Conservation (phyloP, 2,329 filamentous ascomycete genomes). For the Aspergillus eucalypticola region DNA sequence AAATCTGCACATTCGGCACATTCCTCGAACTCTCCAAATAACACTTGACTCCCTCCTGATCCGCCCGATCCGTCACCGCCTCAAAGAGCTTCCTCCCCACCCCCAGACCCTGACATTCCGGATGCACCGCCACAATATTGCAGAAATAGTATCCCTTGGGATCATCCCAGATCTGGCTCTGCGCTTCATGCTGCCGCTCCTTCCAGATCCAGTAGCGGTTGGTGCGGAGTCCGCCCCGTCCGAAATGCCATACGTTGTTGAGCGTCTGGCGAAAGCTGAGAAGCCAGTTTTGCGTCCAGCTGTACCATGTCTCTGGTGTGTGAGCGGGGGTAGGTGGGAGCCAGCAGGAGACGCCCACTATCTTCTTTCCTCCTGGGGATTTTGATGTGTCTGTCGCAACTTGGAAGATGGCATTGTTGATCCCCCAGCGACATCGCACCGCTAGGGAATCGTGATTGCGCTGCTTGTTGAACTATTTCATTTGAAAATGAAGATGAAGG, state of each 20-base stretch:
- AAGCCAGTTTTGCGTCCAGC: constrained; percentile 64
- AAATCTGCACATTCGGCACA: constrained; percentile 70
- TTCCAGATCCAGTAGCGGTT: constrained; percentile 76
- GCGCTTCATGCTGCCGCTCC: constrained; percentile 63
- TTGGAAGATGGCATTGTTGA: constrained; percentile 70
- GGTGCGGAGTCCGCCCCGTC: constrained; percentile 67
- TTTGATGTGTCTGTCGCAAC: constrained; percentile 62
- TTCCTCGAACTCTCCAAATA: constrained; percentile 71
- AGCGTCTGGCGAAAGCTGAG: constrained; percentile 64
- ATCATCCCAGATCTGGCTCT: constrained; percentile 66
- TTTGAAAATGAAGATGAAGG: background rate
- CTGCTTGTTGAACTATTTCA: constrained; percentile 55
- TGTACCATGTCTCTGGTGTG: constrained; percentile 60
- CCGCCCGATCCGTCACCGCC: constrained; percentile 64
- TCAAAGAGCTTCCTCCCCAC: constrained; percentile 67
- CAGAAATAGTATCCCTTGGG: constrained; percentile 73
- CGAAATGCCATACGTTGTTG: constrained; percentile 65
- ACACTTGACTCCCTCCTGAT: constrained; percentile 63
- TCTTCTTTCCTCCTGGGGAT: background rate
- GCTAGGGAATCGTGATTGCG: constrained; percentile 65
- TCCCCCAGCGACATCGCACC: constrained; percentile 70
- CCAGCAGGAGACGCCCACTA: constrained; percentile 76
- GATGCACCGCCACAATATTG: constrained; percentile 73
- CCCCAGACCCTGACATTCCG: constrained; percentile 65
- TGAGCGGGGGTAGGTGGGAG: constrained; percentile 56